A percentile compares a stretch with the other conserved stretches of the same genome.
Conservation (phyloP, 202 grass and related monocot genomes). For the Eragrostis tef region DNA sequence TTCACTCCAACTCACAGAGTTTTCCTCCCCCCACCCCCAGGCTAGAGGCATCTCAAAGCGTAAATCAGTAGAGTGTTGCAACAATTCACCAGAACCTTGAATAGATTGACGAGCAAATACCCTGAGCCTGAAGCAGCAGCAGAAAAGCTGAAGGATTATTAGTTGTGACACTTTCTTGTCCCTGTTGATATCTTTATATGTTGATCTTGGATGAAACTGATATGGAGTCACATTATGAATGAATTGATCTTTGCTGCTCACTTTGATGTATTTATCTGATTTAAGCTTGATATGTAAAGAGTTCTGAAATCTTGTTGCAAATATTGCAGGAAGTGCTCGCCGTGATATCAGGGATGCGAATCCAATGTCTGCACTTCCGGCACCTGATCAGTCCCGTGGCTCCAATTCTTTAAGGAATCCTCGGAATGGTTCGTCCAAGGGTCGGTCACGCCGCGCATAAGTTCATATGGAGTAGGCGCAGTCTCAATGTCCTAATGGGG, state of each 20-base stretch:
- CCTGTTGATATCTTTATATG: neutral
- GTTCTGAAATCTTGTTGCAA: neutral
- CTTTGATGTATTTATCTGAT: neutral
- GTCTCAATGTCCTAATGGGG: neutral
- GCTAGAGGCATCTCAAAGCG: neutral
- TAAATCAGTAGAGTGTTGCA: neutral
- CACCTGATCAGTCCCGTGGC: conserved; percentile 35
- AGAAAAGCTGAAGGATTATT: neutral
- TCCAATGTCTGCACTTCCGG: conserved; percentile 47
- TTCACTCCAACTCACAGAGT: neutral
- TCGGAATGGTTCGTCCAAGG: conserved; percentile 2
- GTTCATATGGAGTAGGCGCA: conserved; percentile 17
- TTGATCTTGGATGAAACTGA: neutral
- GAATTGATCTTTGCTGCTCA: conserved; percentile 11
- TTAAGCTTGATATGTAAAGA: conserved; percentile 31
- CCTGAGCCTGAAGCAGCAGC: too few species aligned
- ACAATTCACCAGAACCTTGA: neutral
- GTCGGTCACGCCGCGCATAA: neutral
- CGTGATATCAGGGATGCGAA: conserved; percentile 11
- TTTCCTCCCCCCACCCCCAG: neutral
- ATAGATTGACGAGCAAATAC: neutral
- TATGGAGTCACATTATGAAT: neutral
- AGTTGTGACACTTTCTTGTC: neutral
- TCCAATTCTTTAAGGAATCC: conserved; percentile 33
- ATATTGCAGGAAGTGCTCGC: conserved; percentile 37